Percentiles rank a stretch among this genome's conserved stretches.
Evolutionary conservation across 495 filamentous ascomycete genomes (phyloP).

Genomic region (Podospora pseudoanserina): DNA sequence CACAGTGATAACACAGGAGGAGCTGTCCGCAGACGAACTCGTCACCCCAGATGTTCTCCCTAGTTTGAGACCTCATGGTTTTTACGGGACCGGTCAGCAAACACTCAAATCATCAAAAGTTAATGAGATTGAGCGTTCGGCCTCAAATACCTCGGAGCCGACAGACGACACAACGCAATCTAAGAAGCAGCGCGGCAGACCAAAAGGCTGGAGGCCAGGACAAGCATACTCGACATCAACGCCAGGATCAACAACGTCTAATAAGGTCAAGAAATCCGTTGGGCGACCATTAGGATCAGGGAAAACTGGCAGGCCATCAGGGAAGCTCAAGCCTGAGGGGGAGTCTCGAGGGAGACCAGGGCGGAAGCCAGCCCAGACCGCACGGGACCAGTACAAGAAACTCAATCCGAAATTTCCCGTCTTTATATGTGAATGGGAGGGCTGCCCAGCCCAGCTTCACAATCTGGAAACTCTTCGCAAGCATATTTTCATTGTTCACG

Average conservation of each 20-base stretch:
- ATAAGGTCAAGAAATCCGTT: constrained; percentile 17
- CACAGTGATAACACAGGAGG: not conserved
- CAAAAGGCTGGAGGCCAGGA: constrained; percentile 29
- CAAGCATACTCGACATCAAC: constrained; percentile 9
- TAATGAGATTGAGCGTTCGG: not conserved
- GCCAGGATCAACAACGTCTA: constrained; percentile 4
- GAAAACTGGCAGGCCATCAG: not conserved
- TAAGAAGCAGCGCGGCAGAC: constrained; percentile 33
- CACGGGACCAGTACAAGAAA: constrained; percentile 25
- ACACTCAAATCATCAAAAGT: not conserved
- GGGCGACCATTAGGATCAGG: not conserved
- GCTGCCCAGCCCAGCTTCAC: constrained; percentile 67
- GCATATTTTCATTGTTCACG: constrained; percentile 61
- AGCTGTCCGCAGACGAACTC: not conserved
- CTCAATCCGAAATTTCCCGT: constrained; percentile 26
- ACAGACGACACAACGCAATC: constrained; percentile 11
- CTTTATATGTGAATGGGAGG: constrained; percentile 39
- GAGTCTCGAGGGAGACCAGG: constrained; percentile 20
- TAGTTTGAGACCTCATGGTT: not conserved
- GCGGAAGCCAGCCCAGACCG: constrained; percentile 22
- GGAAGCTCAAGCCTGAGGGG: not conserved
- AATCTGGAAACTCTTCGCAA: constrained; percentile 66
- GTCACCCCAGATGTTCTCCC: constrained; percentile 16
- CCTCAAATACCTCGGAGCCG: not conserved
- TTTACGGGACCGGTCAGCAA: not conserved